These are phyloP conservation scores for Lablab purpureus DNA, from an alignment of 306 rosid genomes.

Conservation along the genomic window DNA sequence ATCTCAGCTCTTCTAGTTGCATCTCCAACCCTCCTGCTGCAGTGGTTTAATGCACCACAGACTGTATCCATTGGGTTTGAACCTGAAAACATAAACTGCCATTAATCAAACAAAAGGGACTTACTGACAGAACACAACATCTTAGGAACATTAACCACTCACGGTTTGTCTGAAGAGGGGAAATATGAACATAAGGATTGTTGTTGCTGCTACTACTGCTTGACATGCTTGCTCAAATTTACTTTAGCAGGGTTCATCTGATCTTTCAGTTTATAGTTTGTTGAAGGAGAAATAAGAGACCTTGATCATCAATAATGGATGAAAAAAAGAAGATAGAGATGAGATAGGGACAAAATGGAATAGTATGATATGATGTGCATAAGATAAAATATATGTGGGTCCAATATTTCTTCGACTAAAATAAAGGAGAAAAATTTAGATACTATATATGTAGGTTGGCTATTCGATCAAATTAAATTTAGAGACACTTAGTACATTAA, in stretches of 20 bases:
- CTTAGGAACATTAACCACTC: constrained; percentile 37
- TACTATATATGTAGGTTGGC: too few relatives aligned
- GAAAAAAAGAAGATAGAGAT: neutral
- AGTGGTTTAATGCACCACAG: constrained; percentile 48
- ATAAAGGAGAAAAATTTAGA: too few relatives aligned
- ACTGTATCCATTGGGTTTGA: constrained; percentile 46
- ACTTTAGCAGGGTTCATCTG: neutral
- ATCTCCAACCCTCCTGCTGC: constrained; percentile 57
- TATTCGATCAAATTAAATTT: too few relatives aligned
- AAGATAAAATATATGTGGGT: neutral
- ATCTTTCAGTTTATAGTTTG: neutral
- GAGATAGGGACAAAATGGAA: neutral
- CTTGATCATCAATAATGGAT: neutral
- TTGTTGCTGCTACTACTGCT: neutral
- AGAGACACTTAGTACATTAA: too few relatives aligned
- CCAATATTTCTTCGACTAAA: neutral
- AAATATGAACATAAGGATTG: constrained; percentile 52
- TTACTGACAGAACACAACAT: neutral
- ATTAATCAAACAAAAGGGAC: neutral
- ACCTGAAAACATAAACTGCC: constrained; percentile 41
- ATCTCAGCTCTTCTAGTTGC: constrained; percentile 62
- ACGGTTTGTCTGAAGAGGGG: constrained; percentile 49
- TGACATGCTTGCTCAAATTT: neutral
- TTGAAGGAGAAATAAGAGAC: neutral
- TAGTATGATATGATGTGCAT: neutral